A percentile compares a stretch with the other conserved stretches of the same genome.
Evolutionary conservation across 2,329 filamentous ascomycete species (phyloP).

Genomic region (Rhynchosporium agropyri): DNA sequence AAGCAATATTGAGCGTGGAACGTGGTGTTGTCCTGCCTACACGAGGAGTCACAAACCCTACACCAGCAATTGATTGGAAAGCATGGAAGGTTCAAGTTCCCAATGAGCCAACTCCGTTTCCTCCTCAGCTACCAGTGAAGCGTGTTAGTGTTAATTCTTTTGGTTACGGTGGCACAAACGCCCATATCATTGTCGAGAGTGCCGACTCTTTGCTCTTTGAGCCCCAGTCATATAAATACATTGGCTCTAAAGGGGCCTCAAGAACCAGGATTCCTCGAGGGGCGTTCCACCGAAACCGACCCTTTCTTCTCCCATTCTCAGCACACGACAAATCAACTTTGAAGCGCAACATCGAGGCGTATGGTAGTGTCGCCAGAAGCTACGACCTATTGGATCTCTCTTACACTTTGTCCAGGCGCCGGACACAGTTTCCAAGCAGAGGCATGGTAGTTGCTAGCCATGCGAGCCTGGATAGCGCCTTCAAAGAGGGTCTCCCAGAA

Average conservation of each 20-base stretch:
- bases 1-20: not conserved
- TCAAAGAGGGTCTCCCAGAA: not conserved
- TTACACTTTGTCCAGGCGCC: constrained; percentile 3
- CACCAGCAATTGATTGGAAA: not conserved
- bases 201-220: too few species aligned
- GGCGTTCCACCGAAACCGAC: not conserved
- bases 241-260: too few species aligned
- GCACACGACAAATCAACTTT: not conserved
- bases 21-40: not conserved
- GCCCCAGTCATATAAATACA: too few species aligned
- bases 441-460: not conserved
- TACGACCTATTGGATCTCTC: not conserved
- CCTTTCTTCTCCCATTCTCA: not conserved
- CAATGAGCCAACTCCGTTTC: not conserved
- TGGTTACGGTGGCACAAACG: not conserved
- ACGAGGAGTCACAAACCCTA: not conserved
- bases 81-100: not conserved
- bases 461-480: too few species aligned
- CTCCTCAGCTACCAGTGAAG: too few species aligned
- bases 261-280: not conserved
- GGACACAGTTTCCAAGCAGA: not conserved
- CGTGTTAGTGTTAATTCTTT: not conserved
- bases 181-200: not conserved
- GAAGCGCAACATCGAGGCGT: not conserved
- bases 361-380: not conserved